Evolutionary conservation across 2,329 filamentous ascomycete genomes (phyloP), one percentile per base, ranked within the genome.

Genomic region (Ciborinia camelliae): DNA sequence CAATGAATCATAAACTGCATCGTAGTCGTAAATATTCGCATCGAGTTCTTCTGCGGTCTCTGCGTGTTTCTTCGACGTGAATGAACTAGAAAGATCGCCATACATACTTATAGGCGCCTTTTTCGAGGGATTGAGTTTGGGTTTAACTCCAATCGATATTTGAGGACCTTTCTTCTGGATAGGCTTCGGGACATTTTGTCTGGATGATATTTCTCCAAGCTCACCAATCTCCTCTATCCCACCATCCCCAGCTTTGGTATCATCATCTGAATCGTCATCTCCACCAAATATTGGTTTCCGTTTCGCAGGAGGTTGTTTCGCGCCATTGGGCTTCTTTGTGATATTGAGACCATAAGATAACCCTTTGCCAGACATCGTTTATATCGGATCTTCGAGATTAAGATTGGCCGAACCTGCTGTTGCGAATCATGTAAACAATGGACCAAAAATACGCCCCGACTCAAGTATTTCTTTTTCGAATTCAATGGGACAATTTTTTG

Each of bases 11-110:
- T 92, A 93, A 28, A 91, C 90, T 1, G 84, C 84, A 75, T 96
- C 91, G 78, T 95, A 96, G 77, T 95, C 91, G 80, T 93, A 95
- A 70, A 95, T 87, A 57, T 86, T 88, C 1, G 90, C 80, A 72
- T 95, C 91, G 10, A 89, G 74, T 66, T 85, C 82, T 67, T 86
- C 81, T 2, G 90, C 90, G 20, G 85, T 84, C 68, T 87, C 81
- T 45, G 85, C 84, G 70, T 89, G 82, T 70, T 84, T 86, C 62
- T 85, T 84, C 32, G 89, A 85, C 37, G 85, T 80, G 39, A 88
- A 80, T 1, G 84, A 79, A 71, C 85, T 85, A 3, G 90, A 90
- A 1, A 91, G 81, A 72, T 92, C 89, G 43, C 83, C 84, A 70
- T 86, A 88, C 73, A 82, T 79, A 58, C 78, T 77, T 63, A 76